Base-by-base conservation (phyloP, 441 rosid genomes). In the Hypseocharis bilobata region DNA sequence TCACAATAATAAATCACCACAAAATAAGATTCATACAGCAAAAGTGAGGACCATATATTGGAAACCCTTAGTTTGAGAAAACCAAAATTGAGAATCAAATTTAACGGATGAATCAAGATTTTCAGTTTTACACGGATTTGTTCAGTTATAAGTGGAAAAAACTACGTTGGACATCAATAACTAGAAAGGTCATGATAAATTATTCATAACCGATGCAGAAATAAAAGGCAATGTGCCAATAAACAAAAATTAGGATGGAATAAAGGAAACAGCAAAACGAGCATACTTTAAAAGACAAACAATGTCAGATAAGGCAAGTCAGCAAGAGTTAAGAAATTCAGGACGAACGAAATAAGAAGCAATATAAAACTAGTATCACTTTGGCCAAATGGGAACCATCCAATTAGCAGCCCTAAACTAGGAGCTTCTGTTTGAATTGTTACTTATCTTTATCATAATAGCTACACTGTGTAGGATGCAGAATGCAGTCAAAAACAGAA, bases 401-500 rank as follows among this genome's bases (percentile, higher is more conserved):
- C 40, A 26, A n/a, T n/a, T n/a, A 54, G 49, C 56, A 19, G 59
- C 64, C 65, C 72, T 36, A 22, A 51, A 14, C 4, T 45, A 62
- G 20, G 22, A 73, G 29, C 13, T 36, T 32, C 20, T 32, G 65
- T n/a, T n/a, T n/a, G n/a, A n/a, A n/a, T n/a, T n/a, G n/a, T n/a
- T n/a, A n/a, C n/a, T n/a, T n/a, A n/a, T n/a, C n/a, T n/a, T n/a
- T n/a, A n/a, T n/a, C n/a, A n/a, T n/a, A 5, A 69, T 27, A 6
- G 62, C 17, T 25, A n/a, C 34, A 62, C 28, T 58, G 34, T 6
- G 64, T 51, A n/a, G 42, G 67, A 62, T 29, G 54, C 29, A n/a
- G 42, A 64, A 62, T 29, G 54, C 29, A 17, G 51, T 22, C 3
- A 11, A 51, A 44, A 16, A 27, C 25, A 56, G 1, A 23, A 27